Percentiles rank a stretch among this genome's conserved stretches.
phyloP scores from a whole-genome alignment of 345 rosid species.

The Heritiera fomes region DNA sequence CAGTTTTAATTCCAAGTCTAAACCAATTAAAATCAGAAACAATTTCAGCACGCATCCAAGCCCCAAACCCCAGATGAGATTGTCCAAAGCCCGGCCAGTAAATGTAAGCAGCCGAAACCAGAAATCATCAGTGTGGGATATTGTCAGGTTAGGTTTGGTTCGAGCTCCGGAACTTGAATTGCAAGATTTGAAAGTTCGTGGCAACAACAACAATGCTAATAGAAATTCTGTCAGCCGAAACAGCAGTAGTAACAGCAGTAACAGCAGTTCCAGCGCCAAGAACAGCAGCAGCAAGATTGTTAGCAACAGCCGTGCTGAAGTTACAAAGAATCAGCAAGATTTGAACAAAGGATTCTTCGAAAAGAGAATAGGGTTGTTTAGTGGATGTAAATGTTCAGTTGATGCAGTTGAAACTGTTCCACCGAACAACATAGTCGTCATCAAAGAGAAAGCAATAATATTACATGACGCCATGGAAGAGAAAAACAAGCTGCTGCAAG shows the following conservation, averaged over 20 bases:
- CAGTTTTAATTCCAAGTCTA: conserved; percentile 17
- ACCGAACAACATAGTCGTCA: conserved; percentile 27
- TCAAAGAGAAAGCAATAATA: conserved; percentile 23
- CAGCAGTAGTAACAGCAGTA: conserved; percentile 54
- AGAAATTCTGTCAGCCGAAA: conserved; percentile 52
- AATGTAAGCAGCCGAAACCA: conserved; percentile 36
- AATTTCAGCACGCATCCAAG: conserved; percentile 62
- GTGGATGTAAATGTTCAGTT: conserved; percentile 68
- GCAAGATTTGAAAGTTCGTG: conserved; percentile 47
- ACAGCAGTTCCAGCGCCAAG: conserved; percentile 40
- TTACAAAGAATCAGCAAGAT: conserved; percentile 8
- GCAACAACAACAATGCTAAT: conserved; percentile 26
- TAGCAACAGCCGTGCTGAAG: neutral
- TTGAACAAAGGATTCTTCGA: conserved; percentile 28
- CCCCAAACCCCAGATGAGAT: conserved; percentile 72
- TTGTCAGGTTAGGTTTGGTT: conserved; percentile 64
- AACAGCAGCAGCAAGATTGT: conserved; percentile 5
- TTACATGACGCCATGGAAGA: conserved; percentile 26
- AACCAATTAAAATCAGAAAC: conserved; percentile 40
- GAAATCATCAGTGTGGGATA: conserved; percentile 68
- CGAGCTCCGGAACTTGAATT: conserved; percentile 79
- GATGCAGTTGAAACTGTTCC: conserved; percentile 53
- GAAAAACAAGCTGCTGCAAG: conserved; percentile 21
- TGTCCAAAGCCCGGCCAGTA: conserved; percentile 34
- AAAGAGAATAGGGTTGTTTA: conserved; percentile 40